phyloP scores from a whole-genome alignment of 257 asterid genomes.

The Scutellaria baicalensis region DNA sequence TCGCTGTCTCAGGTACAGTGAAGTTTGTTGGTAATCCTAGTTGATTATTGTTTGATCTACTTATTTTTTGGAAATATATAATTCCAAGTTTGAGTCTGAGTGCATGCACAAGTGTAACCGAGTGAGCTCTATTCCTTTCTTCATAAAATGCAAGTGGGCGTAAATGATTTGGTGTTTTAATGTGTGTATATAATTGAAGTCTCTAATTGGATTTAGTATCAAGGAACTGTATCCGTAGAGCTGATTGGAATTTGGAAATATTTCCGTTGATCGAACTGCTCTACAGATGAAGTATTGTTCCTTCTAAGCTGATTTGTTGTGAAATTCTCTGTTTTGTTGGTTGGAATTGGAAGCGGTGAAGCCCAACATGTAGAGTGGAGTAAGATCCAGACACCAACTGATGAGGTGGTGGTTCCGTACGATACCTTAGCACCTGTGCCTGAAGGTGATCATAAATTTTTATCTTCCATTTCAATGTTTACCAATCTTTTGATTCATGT shows the following conservation, averaged over 20 bases:
- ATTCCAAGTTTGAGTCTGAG: background rate
- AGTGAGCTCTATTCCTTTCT: background rate
- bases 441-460: conserved; percentile 48
- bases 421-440: conserved; percentile 68
- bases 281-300: background rate
- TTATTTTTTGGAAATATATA: background rate
- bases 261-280: background rate
- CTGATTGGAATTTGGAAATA: background rate
- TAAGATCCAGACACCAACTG: conserved; percentile 65
- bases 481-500: background rate
- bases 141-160: no score
- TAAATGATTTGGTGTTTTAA: background rate
- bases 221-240: background rate
- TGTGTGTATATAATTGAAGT: background rate
- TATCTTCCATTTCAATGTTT: background rate
- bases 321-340: background rate
- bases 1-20: conserved; percentile 79
- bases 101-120: conserved; percentile 5
- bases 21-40: background rate
- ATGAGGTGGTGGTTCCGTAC: conserved; percentile 78
- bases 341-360: conserved; percentile 41
- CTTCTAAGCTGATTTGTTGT: conserved; percentile 7
- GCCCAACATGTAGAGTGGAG: conserved; percentile 56
- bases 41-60: background rate
- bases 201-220: background rate